Evolutionary conservation across 225 moss, liverwort and hornwort species (phyloP).

Genomic region (Sphagnum contortum): DNA sequence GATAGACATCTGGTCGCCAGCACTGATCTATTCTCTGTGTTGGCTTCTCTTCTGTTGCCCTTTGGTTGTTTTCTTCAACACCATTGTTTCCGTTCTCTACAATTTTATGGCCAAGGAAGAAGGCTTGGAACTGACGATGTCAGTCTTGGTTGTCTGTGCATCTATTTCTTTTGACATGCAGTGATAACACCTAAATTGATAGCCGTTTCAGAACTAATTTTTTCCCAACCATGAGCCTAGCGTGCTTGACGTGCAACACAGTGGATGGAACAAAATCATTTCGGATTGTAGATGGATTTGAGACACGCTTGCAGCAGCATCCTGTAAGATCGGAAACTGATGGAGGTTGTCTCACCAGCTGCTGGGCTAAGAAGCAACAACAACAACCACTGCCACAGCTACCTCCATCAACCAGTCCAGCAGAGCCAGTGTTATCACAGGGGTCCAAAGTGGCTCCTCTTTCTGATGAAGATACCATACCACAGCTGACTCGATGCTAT

Average conservation of each 20-base stretch:
- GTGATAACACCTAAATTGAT: no score
- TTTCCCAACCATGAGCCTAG: conserved; percentile 26
- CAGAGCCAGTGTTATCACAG: conserved; percentile 13
- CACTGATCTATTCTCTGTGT: no score
- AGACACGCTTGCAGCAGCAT: conserved; percentile 14
- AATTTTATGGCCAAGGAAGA: no score
- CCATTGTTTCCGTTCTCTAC: no score
- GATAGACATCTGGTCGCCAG: no score
- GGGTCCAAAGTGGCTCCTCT: conserved; percentile 35
- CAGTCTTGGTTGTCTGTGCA: no score
- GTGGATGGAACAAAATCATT: conserved; percentile 37
- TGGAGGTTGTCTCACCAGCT: conserved; percentile 32
- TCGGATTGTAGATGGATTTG: conserved; percentile 30
- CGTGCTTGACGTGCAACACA: conserved; percentile 40
- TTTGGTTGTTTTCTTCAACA: no score
- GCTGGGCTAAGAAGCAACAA: conserved; percentile 1
- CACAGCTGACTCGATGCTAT: conserved; percentile 76
- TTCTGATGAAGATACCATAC: conserved; percentile 52
- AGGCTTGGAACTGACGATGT: no score
- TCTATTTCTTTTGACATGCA: no score
- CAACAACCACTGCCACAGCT: no score
- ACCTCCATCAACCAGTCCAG: neutral
- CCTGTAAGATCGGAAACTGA: conserved; percentile 27
- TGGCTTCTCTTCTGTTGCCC: no score
- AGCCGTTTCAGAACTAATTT: no score